Evolutionary conservation across 192 early-diverging fungal species (phyloP).

Genomic region (Gaertneriomyces sp.): DNA sequence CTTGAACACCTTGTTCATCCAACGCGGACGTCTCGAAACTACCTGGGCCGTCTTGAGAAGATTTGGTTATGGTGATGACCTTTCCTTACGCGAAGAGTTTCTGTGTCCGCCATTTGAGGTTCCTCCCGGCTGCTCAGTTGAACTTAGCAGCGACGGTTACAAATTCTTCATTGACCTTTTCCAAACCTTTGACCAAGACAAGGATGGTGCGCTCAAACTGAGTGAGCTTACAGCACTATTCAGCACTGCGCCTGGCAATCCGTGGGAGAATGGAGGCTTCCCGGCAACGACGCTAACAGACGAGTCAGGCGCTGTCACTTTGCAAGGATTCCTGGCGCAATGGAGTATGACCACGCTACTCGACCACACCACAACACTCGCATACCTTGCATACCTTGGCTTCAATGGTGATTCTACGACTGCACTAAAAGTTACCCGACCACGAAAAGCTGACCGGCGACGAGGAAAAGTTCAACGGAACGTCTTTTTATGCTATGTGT

Average conservation of each 20-base stretch:
- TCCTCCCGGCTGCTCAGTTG: constrained; percentile 84
- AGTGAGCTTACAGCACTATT: constrained; percentile 84
- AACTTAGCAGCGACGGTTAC: constrained; percentile 90
- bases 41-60: constrained; percentile 95
- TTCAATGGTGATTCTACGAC: constrained; percentile 85
- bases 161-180: constrained; percentile 94
- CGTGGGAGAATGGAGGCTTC: constrained; percentile 86
- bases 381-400: constrained; percentile 95
- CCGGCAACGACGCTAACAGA: constrained; percentile 87
- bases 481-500: constrained; percentile 91
- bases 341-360: constrained; percentile 99
- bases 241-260: constrained; percentile 82
- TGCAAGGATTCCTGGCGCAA: constrained; percentile 97
- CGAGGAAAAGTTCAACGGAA: constrained; percentile 81
- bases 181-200: constrained; percentile 91
- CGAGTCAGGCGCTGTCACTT: constrained; percentile 81
- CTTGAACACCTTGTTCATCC: constrained; percentile 94
- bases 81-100: constrained; percentile 88
- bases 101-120: constrained; percentile 83
- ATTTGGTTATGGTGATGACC: constrained; percentile 96
- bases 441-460: constrained; percentile 68
- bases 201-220: constrained; percentile 89
- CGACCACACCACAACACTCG: constrained; percentile 82
- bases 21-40: constrained; percentile 93
- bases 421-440: constrained; percentile 76